Base-by-base conservation (phyloP, 2,329 filamentous ascomycete species). In the Ceratocystis huliohia region DNA sequence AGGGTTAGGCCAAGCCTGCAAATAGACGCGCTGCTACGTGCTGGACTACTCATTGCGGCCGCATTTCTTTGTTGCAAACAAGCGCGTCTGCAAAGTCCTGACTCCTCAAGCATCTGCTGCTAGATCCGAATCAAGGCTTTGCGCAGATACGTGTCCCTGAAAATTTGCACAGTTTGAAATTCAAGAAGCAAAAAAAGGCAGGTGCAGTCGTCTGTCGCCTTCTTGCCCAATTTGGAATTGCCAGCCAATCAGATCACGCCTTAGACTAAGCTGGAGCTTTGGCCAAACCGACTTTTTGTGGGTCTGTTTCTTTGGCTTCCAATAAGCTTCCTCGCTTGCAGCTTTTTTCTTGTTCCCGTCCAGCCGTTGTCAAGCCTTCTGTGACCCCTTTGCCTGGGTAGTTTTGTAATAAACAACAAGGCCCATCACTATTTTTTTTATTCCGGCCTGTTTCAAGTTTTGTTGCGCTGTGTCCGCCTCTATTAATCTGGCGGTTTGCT, bases 161-260 rank as follows among this genome's bases (percentile, higher is more conserved):
- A 13, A 41, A 41, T 41, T 57, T 33, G 22, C 48, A 17, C 4
- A 30, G 10, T 33, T 15, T 5, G 2, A 30, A 25, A 13, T 30
- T 28, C 28, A 28, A 57, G 20, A 57, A 17, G 4, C 25, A 57
- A 30, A 41, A 41, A 41, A 15, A 3, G 37, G 37, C 37, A 41
- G 37, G 10, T 41, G 3, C 37, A 41, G 37, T 41, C 37, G 22
- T 25, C 22, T 5, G n/a, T 41, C 10, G 3, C 15, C 53, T 5
- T 30, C 53, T 57, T 57, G 53, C 53, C 53, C 53, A 57, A 57
- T 57, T 33, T 57, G 53, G 53, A 57, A 57, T 28, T 33, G 28
- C 28, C 25, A 28, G 15, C 53, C 53, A 57, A 57, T 57, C 25
- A 57, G n/a, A 30, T 30, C 20, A 28, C 53, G 22, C 10, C 22